A percentile compares a stretch with the other conserved stretches of the same genome.
These are phyloP conservation scores for Lathyrus sativus DNA, from an alignment of 306 rosid genomes.

Conservation along the genomic window DNA sequence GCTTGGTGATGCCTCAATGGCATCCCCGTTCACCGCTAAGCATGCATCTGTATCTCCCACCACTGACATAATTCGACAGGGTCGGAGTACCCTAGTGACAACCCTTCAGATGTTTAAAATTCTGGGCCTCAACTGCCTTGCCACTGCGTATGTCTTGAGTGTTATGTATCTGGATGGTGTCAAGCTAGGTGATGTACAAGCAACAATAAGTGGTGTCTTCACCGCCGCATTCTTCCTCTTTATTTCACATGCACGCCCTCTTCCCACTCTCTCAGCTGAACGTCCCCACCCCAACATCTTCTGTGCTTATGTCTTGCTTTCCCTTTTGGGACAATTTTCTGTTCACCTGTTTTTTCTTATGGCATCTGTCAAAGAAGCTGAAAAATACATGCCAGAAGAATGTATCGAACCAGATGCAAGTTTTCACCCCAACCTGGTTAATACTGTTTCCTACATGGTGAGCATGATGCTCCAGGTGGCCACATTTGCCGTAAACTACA, in stretches of 20 bases:
- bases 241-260: constrained; percentile 97
- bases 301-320: constrained; percentile 79
- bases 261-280: constrained; percentile 78
- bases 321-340: constrained; percentile 91
- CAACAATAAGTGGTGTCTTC: constrained; percentile 96
- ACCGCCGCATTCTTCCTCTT: constrained; percentile 98
- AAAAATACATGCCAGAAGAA: constrained; percentile 93
- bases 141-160: constrained; percentile 95
- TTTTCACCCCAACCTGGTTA: constrained; percentile 95
- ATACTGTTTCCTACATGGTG: constrained; percentile 98
- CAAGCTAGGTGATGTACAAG: constrained; percentile 95
- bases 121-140: constrained; percentile 97
- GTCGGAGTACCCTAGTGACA: constrained; percentile 96
- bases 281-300: constrained; percentile 94
- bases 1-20: constrained; percentile 99
- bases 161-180: constrained; percentile 99
- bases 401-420: constrained; percentile 92
- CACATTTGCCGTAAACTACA: constrained; percentile 97
- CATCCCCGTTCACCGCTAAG: constrained; percentile 98
- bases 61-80: constrained; percentile 94
- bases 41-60: constrained; percentile 97
- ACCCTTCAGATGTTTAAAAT: constrained; percentile 99
- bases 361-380: constrained; percentile 83
- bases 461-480: constrained; percentile 99
- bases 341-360: constrained; percentile 78